phyloP scores from a whole-genome alignment of 2,329 filamentous ascomycete species.

The Fusarium pseudocircinatum region DNA sequence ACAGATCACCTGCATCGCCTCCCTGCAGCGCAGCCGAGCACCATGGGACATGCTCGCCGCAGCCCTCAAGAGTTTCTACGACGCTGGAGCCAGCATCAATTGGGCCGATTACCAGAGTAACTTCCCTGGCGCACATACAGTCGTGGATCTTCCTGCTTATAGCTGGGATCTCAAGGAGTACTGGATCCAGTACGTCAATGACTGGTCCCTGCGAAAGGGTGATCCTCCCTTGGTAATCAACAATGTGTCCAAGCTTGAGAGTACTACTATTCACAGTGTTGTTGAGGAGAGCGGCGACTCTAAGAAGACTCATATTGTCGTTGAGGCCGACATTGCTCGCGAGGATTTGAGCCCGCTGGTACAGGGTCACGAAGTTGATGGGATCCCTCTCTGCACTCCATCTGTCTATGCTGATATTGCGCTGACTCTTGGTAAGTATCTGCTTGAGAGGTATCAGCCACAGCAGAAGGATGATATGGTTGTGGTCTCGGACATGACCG shows the following conservation, averaged over 20 bases:
- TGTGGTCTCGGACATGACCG: constrained; percentile 35
- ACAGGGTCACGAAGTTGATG: constrained; percentile 32
- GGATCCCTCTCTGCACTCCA: constrained; percentile 29
- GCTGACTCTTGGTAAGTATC: constrained; percentile 23
- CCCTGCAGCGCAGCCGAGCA: constrained; percentile 13
- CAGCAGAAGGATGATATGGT: constrained; percentile 21
- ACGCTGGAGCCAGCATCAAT: constrained; percentile 17
- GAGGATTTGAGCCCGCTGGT: constrained; percentile 32
- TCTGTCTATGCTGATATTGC: constrained; percentile 37
- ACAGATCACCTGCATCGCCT: constrained; percentile 25
- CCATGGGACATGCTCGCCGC: constrained; percentile 17
- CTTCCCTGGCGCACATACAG: constrained; percentile 21
- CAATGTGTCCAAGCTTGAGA: constrained; percentile 13
- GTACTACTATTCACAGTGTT: constrained; percentile 29
- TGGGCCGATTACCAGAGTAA: constrained; percentile 45
- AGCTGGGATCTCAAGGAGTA: constrained; percentile 79
- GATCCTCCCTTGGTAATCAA: constrained; percentile 31
- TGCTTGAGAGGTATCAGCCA: constrained; percentile 18
- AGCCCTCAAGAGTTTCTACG: constrained; percentile 19
- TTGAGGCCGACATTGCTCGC: constrained; percentile 32
- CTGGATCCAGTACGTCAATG: constrained; percentile 70
- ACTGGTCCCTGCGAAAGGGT: constrained; percentile 76
- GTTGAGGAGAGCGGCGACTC: constrained; percentile 30
- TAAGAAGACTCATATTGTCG: constrained; percentile 18
- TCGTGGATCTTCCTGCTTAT: constrained; percentile 74